Percentiles rank a stretch among this genome's conserved stretches.
Evolutionary conservation across 371 early-diverging fungal genomes (phyloP).

Genomic region (Rhizopus arrhizus): DNA sequence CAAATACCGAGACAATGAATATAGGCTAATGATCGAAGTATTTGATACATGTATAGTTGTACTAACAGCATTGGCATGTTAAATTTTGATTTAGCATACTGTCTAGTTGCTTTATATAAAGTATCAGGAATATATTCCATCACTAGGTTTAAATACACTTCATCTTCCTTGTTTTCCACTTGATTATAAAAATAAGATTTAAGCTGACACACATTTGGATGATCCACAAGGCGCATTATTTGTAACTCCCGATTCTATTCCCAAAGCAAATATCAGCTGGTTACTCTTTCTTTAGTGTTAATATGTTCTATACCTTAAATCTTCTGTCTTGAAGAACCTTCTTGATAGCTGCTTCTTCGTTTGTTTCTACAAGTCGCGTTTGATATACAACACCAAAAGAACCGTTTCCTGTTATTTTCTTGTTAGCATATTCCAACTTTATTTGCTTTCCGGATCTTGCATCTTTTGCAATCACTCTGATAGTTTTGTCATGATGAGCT

Average conservation of each 20-base stretch:
- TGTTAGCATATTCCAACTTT: conserved; percentile 86
- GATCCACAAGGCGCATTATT: conserved; percentile 81
- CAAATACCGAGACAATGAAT: conserved; percentile 84
- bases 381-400: conserved; percentile 97
- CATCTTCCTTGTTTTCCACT: conserved; percentile 70
- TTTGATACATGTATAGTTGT: conserved; percentile 96
- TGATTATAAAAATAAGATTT: conserved; percentile 80
- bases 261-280: neutral
- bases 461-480: conserved; percentile 70
- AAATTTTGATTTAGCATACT: conserved; percentile 83
- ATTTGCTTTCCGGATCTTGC: conserved; percentile 83
- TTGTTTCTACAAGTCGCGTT: conserved; percentile 80
- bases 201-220: conserved; percentile 79
- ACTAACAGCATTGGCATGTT: conserved; percentile 89
- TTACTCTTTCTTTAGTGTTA: neutral
- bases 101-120: conserved; percentile 80
- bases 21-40: conserved; percentile 94
- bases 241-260: conserved; percentile 83
- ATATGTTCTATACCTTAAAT: conserved; percentile 74
- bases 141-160: conserved; percentile 83
- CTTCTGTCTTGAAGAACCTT: conserved; percentile 96
- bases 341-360: conserved; percentile 91
- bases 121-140: conserved; percentile 89
- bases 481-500: conserved; percentile 17
- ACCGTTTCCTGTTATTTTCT: conserved; percentile 93